Percentiles rank a stretch among this genome's conserved stretches.
phyloP scores from a whole-genome alignment of 805 yeast species.

The Suhomyces faveliae region DNA sequence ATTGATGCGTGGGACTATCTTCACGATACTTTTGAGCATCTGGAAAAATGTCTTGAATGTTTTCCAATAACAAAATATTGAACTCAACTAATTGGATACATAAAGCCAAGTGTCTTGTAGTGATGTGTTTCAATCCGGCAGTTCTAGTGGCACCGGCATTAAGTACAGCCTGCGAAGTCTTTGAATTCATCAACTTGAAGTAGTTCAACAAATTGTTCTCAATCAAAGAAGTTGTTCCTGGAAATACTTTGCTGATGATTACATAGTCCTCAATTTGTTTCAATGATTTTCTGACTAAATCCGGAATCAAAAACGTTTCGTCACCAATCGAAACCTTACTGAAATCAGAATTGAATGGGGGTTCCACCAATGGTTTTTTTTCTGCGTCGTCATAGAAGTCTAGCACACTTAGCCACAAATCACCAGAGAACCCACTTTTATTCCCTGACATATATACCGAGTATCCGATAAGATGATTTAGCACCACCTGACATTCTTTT shows the following conservation, averaged over 20 bases:
- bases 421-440: constrained; percentile 24
- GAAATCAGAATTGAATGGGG: background rate
- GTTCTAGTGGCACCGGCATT: constrained; percentile 76
- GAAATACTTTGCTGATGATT: constrained; percentile 56
- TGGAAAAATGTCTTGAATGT: constrained; percentile 23
- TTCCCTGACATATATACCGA: constrained; percentile 21
- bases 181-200: constrained; percentile 48
- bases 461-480: constrained; percentile 26
- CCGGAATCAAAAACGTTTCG: constrained; percentile 32
- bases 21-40: background rate
- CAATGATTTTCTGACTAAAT: constrained; percentile 21
- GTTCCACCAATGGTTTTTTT: background rate
- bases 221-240: constrained; percentile 38
- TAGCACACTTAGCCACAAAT: constrained; percentile 26
- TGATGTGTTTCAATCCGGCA: constrained; percentile 71
- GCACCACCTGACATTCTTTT: constrained; percentile 19
- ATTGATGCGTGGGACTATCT: background rate
- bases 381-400: constrained; percentile 18
- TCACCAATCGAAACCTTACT: constrained; percentile 15
- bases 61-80: constrained; percentile 34
- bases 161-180: constrained; percentile 58
- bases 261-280: constrained; percentile 49
- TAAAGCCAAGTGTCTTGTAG: constrained; percentile 68
- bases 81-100: constrained; percentile 63
- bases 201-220: constrained; percentile 47